Conservation (phyloP, 1,284 basidiomycete genomes). For the Trichosporon sp. region DNA sequence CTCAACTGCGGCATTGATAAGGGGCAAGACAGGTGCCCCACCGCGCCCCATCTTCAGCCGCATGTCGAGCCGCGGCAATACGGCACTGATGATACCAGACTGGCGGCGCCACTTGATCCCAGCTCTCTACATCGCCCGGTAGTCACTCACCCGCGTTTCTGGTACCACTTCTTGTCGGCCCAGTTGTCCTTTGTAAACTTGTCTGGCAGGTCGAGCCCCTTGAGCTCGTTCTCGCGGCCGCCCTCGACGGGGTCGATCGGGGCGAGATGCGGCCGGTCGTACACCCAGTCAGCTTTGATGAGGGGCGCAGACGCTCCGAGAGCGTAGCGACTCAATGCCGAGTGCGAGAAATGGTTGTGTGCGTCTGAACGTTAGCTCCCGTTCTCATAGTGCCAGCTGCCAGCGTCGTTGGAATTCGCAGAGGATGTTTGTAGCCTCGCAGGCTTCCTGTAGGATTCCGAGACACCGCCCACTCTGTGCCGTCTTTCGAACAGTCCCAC, state of each 20-base stretch:
- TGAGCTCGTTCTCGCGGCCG: conserved; percentile 22
- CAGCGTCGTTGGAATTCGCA: no score
- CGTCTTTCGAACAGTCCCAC: no score
- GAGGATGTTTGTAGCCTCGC: no score
- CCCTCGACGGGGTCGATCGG: conserved; percentile 51
- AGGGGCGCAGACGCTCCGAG: conserved; percentile 56
- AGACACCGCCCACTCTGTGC: no score
- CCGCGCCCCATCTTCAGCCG: no score
- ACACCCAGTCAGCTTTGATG: conserved; percentile 49
- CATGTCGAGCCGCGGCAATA: no score
- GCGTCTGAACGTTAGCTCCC: conserved; percentile 22
- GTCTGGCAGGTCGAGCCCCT: conserved; percentile 22
- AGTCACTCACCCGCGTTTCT: conserved; percentile 53
- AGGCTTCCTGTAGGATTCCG: no score
- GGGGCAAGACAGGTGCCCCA: no score
- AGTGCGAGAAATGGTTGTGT: conserved; percentile 58
- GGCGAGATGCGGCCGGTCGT: conserved; percentile 44
- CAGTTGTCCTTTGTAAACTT: conserved; percentile 52
- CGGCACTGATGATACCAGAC: no score
- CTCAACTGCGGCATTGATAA: not conserved
- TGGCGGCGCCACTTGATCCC: no score
- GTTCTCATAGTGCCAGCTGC: not conserved
- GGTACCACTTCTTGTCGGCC: conserved; percentile 52
- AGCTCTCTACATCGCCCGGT: no score
- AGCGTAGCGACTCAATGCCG: conserved; percentile 58